Conservation (phyloP, 208 protist species). For the Leishmania gerbilli region DNA sequence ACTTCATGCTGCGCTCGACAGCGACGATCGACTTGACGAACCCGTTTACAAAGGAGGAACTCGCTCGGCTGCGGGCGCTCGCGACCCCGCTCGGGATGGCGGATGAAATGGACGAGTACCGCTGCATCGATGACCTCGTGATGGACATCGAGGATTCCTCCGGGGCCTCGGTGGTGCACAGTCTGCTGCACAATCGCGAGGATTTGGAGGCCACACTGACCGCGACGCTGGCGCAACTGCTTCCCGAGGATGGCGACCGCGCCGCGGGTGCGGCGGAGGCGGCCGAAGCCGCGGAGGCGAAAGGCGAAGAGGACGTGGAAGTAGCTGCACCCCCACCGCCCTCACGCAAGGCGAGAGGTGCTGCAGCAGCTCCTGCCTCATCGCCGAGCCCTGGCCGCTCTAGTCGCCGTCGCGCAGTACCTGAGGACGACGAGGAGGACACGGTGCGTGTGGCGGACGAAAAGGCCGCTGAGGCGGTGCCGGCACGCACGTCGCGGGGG, state of each 20-base stretch:
- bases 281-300: conserved; percentile 23
- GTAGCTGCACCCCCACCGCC: conserved; percentile 3
- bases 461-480: conserved; percentile 17
- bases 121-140: conserved; percentile 74
- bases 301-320: conserved; percentile 21
- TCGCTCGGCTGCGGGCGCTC: conserved; percentile 51
- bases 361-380: neutral
- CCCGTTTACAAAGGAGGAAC: conserved; percentile 62
- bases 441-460: conserved; percentile 31
- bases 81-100: conserved; percentile 69
- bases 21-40: conserved; percentile 74
- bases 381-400: neutral
- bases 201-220: conserved; percentile 83
- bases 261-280: conserved; percentile 31
- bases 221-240: conserved; percentile 79
- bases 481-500: neutral
- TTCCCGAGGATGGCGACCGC: conserved; percentile 65
- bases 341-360: neutral
- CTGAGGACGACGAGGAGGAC: conserved; percentile 26
- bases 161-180: conserved; percentile 70
- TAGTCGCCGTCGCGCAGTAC: neutral
- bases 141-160: conserved; percentile 57
- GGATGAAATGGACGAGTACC: conserved; percentile 54
- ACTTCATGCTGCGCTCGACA: conserved; percentile 34
- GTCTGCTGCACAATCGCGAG: conserved; percentile 74